Evolutionary conservation across 2,329 filamentous ascomycete genomes (phyloP).

Genomic region (Cladosporium cucumerinum): DNA sequence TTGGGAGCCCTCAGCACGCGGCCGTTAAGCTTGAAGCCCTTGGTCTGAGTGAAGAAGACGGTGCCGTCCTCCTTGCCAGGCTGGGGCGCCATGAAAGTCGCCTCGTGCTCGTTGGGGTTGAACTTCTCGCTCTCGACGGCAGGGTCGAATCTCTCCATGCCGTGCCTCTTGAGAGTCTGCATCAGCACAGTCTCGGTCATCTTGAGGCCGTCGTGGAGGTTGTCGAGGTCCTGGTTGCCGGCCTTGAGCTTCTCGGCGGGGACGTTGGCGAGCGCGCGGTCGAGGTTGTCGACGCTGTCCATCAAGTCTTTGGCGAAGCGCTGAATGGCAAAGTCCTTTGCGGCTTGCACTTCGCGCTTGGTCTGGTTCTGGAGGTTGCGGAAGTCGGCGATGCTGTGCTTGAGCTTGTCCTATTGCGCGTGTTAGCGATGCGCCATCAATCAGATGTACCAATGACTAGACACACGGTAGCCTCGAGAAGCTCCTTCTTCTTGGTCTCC

Average conservation of each 20-base stretch:
- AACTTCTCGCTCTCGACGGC: conserved; percentile 72
- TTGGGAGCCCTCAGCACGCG: conserved; percentile 86
- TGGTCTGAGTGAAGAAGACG: conserved; percentile 90
- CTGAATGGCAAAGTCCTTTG: conserved; percentile 91
- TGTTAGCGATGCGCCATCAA: conserved; percentile 11
- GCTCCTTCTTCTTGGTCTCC: conserved; percentile 69
- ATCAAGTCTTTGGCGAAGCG: conserved; percentile 91
- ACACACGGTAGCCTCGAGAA: conserved; percentile 78
- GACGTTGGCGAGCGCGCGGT: conserved; percentile 81
- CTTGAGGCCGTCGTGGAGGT: conserved; percentile 82
- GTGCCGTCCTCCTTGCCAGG: conserved; percentile 84
- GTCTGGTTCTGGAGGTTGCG: conserved; percentile 96
- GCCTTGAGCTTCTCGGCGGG: conserved; percentile 67
- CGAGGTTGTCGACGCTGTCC: conserved; percentile 94
- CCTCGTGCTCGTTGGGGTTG: conserved; percentile 95
- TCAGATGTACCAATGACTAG: background rate
- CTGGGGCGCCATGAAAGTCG: conserved; percentile 88
- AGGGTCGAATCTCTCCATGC: conserved; percentile 84
- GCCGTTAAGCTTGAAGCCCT: conserved; percentile 92
- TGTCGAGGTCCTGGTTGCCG: conserved; percentile 68
- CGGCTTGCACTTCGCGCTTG: conserved; percentile 79
- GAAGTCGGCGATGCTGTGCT: conserved; percentile 93
- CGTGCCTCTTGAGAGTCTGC: conserved; percentile 87
- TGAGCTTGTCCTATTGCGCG: conserved; percentile 76
- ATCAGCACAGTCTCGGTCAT: conserved; percentile 93